phyloP scores from a whole-genome alignment of 2,329 filamentous ascomycete genomes.

The Nemania abortiva region DNA sequence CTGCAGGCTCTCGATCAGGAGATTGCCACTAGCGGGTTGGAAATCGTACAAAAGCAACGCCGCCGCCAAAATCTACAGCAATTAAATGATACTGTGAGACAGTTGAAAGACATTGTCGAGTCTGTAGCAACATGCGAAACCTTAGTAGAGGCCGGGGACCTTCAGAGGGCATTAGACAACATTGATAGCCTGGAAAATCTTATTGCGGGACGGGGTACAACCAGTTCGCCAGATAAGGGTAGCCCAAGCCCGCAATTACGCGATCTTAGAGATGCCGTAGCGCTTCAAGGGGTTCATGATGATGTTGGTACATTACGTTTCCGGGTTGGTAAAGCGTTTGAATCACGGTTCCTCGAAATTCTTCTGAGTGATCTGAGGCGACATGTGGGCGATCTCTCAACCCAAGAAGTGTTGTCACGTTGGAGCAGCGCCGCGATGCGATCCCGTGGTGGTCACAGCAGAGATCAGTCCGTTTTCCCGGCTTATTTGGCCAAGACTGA shows the following conservation, averaged over 20 bases:
- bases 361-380: constrained; percentile 82
- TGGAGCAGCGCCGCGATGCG: constrained; percentile 85
- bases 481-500: constrained; percentile 82
- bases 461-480: constrained; percentile 77
- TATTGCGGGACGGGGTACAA: constrained; percentile 76
- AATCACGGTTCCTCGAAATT: constrained; percentile 80
- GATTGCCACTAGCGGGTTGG: constrained; percentile 85
- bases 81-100: constrained; percentile 83
- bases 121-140: constrained; percentile 81
- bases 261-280: constrained; percentile 81
- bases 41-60: constrained; percentile 85
- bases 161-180: constrained; percentile 81
- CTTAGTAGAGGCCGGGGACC: constrained; percentile 83
- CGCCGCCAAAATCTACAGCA: constrained; percentile 86
- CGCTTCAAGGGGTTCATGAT: constrained; percentile 81
- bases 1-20: constrained; percentile 85
- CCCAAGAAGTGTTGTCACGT: constrained; percentile 80
- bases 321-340: constrained; percentile 88
- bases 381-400: constrained; percentile 81
- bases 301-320: constrained; percentile 82
- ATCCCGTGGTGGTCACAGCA: constrained; percentile 73
- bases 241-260: constrained; percentile 59
- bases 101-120: constrained; percentile 82
- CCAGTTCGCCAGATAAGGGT: constrained; percentile 45
- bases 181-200: constrained; percentile 84